A percentile compares a stretch with the other conserved stretches of the same genome.
These are phyloP conservation scores for Scheffersomyces spartinae DNA, from an alignment of 805 yeast species.

Conservation along the genomic window DNA sequence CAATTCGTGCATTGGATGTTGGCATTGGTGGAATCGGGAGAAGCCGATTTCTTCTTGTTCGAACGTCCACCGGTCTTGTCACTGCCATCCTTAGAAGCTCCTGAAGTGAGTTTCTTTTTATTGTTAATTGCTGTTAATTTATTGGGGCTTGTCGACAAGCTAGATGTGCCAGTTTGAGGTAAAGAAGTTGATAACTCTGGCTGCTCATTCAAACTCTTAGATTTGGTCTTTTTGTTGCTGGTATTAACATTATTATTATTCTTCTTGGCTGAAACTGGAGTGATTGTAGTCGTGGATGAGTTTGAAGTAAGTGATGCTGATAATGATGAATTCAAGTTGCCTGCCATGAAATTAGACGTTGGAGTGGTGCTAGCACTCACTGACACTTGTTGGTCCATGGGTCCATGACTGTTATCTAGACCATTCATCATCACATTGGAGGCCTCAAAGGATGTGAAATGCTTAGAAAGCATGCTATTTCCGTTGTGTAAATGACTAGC, in stretches of 20 bases:
- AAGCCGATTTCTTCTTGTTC: not conserved
- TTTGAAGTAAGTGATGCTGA: too few relatives aligned
- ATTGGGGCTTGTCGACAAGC: not conserved
- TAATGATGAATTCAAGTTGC: too few relatives aligned
- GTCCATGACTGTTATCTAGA: too few relatives aligned
- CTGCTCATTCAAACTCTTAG: not conserved
- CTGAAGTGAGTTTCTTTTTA: not conserved
- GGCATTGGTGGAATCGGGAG: not conserved
- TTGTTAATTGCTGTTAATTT: not conserved
- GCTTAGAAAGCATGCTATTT: too few relatives aligned
- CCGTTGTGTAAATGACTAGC: too few relatives aligned
- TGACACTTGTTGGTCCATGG: too few relatives aligned
- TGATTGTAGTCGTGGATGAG: slow-evolving; percentile 2
- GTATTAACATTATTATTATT: not conserved
- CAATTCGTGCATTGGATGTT: slow-evolving; percentile 64
- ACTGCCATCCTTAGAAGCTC: not conserved
- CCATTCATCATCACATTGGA: too few relatives aligned
- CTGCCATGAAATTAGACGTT: too few relatives aligned
- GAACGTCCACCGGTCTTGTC: not conserved
- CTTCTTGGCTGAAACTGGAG: too few relatives aligned
- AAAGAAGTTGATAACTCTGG: not conserved
- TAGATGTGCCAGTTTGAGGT: not conserved
- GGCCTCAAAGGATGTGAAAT: too few relatives aligned
- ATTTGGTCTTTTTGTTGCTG: slow-evolving; percentile 3
- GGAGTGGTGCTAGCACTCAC: too few relatives aligned